Conservation (phyloP, 140 eudicot species). For the Stevia rebaudiana region DNA sequence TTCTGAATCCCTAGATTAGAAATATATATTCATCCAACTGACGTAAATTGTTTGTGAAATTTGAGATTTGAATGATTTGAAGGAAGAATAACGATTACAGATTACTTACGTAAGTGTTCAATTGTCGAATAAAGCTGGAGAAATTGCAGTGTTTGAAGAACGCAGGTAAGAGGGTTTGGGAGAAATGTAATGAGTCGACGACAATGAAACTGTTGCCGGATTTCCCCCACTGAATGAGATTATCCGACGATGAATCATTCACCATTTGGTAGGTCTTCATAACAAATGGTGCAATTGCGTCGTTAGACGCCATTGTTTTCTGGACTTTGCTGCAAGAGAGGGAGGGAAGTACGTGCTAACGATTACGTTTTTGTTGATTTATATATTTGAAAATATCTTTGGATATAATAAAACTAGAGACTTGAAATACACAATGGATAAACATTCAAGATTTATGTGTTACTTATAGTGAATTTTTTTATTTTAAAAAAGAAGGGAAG, state of each 20-base stretch:
- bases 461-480: no score
- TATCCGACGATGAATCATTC: slow-evolving; percentile 30
- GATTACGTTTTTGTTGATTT: no score
- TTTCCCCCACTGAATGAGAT: slow-evolving; percentile 31
- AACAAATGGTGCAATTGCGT: slow-evolving; percentile 31
- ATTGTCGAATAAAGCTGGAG: slow-evolving; percentile 64
- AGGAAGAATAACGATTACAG: no score
- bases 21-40: background rate
- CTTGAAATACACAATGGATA: no score
- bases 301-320: slow-evolving; percentile 27
- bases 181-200: slow-evolving; percentile 36
- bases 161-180: slow-evolving; percentile 42
- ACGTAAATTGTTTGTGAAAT: background rate
- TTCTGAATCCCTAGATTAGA: slow-evolving; percentile 38
- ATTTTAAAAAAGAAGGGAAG: no score
- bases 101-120: slow-evolving; percentile 63
- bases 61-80: no score
- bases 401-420: no score
- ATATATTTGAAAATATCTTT: no score
- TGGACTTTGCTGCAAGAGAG: no score
- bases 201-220: slow-evolving; percentile 50
- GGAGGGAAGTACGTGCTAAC: no score
- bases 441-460: no score
- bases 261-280: slow-evolving; percentile 40
- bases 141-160: slow-evolving; percentile 58